phyloP scores from a whole-genome alignment of 2,329 filamentous ascomycete genomes.

The Bipolaris sorokiniana region DNA sequence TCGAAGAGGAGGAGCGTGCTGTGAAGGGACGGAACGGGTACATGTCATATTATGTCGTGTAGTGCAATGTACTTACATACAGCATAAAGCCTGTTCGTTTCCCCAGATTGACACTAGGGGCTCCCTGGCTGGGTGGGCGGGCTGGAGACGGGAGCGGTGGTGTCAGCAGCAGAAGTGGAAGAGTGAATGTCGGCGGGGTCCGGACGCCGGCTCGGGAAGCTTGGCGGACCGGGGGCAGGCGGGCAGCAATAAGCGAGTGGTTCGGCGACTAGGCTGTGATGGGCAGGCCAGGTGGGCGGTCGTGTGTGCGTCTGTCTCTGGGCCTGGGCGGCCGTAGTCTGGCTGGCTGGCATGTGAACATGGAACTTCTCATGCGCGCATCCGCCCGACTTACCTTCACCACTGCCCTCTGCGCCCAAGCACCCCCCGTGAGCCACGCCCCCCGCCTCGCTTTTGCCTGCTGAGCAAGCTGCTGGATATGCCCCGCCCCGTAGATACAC shows the following conservation, averaged over 20 bases:
- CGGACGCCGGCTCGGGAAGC: constrained; percentile 2
- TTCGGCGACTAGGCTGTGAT: background rate
- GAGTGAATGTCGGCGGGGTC: background rate
- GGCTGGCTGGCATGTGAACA: constrained; percentile 10
- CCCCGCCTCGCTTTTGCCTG: constrained; percentile 13
- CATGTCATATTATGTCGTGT: background rate
- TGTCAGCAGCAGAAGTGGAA: background rate
- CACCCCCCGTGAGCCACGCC: background rate
- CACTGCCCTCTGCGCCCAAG: background rate
- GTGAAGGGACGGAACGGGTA: constrained; percentile 17
- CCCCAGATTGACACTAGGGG: background rate
- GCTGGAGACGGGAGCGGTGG: background rate
- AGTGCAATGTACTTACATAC: too few relatives aligned
- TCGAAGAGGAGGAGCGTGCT: constrained; percentile 48
- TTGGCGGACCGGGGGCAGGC: background rate
- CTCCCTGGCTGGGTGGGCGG: background rate
- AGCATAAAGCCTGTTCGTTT: background rate
- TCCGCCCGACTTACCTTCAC: background rate
- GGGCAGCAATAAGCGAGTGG: constrained; percentile 1
- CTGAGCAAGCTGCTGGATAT: constrained; percentile 10
- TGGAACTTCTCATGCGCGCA: constrained; percentile 10
- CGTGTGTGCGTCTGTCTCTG: too few relatives aligned
- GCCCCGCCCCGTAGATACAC: background rate
- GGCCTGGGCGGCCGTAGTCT: too few relatives aligned
- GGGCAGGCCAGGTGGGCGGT: background rate